Conservation (phyloP, 495 filamentous ascomycete genomes). For the Beverwykella pulmonaria region DNA sequence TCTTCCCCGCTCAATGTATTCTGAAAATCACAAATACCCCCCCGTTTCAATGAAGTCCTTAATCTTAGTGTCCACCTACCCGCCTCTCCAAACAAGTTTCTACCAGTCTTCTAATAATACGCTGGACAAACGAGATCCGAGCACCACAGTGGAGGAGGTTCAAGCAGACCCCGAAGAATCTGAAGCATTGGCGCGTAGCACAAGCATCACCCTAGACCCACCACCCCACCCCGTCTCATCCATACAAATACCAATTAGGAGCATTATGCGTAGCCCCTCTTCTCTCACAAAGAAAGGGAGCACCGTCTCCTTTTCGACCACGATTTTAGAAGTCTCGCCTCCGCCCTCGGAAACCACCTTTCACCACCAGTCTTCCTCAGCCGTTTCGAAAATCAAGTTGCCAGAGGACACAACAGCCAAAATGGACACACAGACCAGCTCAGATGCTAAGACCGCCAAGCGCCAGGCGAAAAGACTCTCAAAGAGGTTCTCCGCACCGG, state of each 20-base stretch:
- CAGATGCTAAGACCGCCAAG: neutral
- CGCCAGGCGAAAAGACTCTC: neutral
- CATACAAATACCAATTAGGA: neutral
- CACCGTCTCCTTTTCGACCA: neutral
- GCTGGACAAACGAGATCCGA: neutral
- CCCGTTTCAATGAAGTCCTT: neutral
- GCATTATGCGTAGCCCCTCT: neutral
- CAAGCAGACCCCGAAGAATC: neutral
- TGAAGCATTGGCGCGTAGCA: neutral
- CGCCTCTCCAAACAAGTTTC: neutral
- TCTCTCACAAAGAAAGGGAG: neutral
- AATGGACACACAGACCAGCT: neutral
- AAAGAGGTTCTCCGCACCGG: neutral
- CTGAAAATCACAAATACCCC: neutral
- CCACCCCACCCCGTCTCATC: neutral
- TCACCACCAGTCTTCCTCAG: neutral
- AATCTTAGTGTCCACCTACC: neutral
- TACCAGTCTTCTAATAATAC: neutral
- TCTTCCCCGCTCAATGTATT: neutral
- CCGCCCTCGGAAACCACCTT: neutral
- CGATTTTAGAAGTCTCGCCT: neutral
- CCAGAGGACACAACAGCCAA: neutral
- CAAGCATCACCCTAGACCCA: neutral
- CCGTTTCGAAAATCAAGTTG: neutral
- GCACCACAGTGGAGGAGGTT: no score